Conservation (phyloP, 345 rosid genomes). For the Salix brachista region DNA sequence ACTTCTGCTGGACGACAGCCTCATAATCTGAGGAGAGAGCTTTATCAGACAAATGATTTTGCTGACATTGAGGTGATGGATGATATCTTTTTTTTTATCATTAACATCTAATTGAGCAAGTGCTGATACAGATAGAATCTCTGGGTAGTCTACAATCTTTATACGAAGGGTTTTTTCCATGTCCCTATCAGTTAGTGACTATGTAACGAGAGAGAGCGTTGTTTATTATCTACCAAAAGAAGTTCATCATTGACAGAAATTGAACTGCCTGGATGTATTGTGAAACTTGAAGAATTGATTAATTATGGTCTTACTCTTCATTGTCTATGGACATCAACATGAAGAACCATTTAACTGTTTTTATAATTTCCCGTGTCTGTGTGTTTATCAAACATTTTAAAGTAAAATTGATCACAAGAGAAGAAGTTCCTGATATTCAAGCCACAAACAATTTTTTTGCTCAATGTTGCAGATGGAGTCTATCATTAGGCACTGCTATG, state of each 20-base stretch:
- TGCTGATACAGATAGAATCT: neutral
- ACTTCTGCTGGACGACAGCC: conserved; percentile 75
- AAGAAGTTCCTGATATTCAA: neutral
- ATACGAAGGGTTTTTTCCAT: neutral
- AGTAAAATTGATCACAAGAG: neutral
- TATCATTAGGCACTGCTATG: conserved; percentile 71
- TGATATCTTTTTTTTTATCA: neutral
- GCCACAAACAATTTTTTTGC: neutral
- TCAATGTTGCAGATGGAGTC: conserved; percentile 62
- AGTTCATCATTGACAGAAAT: neutral
- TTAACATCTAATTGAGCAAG: neutral
- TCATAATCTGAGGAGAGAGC: conserved; percentile 78
- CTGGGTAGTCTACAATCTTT: neutral
- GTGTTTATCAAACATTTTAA: no score
- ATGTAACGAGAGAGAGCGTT: neutral
- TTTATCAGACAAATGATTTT: conserved; percentile 73
- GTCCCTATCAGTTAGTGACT: neutral
- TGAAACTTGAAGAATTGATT: neutral
- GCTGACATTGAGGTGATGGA: conserved; percentile 67
- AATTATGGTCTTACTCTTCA: neutral
- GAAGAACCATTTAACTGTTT: neutral
- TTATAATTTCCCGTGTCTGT: no score
- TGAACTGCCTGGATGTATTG: neutral
- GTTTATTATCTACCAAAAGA: neutral
- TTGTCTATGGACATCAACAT: no score